A percentile compares a stretch with the other conserved stretches of the same genome.
phyloP scores from a whole-genome alignment of 2,329 filamentous ascomycete genomes.

The Nothophaeocryptopus gaeumannii region DNA sequence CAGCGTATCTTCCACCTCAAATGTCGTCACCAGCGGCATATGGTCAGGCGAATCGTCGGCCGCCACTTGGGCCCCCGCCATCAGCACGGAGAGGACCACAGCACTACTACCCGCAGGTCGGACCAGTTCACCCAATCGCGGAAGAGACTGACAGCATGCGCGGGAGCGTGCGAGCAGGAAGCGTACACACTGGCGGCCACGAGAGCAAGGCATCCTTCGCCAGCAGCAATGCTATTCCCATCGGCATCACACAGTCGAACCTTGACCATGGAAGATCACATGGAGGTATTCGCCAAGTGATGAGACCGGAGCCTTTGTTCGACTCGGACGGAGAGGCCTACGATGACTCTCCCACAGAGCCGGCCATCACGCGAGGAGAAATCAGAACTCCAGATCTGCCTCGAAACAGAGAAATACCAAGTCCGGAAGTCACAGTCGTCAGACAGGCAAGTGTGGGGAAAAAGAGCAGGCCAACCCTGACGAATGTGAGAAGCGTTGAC shows the following conservation, averaged over 20 bases:
- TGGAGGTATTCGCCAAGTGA: conserved; percentile 3
- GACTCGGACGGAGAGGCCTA: conserved; percentile 17
- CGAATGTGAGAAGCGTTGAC: conserved; percentile 47
- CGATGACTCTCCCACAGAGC: conserved; percentile 13
- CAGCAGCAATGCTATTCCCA: conserved; percentile 50
- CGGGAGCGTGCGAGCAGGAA: conserved; percentile 25
- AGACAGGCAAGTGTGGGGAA: conserved; percentile 50
- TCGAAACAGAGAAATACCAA: conserved; percentile 8
- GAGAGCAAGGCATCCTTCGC: conserved; percentile 43
- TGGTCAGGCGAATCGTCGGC: conserved; percentile 34
- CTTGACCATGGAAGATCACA: conserved; percentile 27
- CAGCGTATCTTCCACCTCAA: conserved; percentile 17
- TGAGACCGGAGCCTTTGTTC: conserved; percentile 9
- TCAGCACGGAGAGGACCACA: conserved; percentile 48
- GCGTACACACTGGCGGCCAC: conserved; percentile 25
- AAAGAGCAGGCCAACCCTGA: conserved; percentile 47
- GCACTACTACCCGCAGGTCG: conserved; percentile 49
- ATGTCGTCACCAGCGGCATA: conserved; percentile 33
- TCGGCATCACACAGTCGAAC: conserved; percentile 41
- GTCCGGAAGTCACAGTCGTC: conserved; percentile 34
- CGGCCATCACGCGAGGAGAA: conserved; percentile 10
- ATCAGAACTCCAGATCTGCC: conserved; percentile 3
- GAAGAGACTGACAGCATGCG: conserved; percentile 47
- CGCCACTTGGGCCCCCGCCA: conserved; percentile 49
- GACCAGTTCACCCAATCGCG: conserved; percentile 48